Percentiles rank a stretch among this genome's conserved stretches.
Evolutionary conservation across 2,329 filamentous ascomycete species (phyloP).

Genomic region (Ceratocystiopsis sp.): DNA sequence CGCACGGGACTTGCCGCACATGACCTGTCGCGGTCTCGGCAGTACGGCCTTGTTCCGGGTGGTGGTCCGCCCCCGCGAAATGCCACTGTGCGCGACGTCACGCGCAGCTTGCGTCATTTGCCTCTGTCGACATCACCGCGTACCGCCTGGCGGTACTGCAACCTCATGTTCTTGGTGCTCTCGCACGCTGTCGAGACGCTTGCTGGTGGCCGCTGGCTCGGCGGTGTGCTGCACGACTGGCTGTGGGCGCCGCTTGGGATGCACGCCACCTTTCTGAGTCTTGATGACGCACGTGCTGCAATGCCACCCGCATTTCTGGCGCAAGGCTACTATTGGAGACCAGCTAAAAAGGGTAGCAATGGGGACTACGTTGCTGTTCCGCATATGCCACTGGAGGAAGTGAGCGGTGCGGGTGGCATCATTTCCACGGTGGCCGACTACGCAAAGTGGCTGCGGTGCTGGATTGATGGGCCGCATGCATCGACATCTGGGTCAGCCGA

Average conservation of each 20-base stretch:
- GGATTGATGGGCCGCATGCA: constrained; percentile 19
- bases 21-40: constrained; percentile 17
- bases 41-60: constrained; percentile 13
- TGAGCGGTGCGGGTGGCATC: constrained; percentile 23
- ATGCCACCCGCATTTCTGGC: constrained; percentile 19
- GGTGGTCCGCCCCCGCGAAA: constrained; percentile 15
- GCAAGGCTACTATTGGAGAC: constrained; percentile 20
- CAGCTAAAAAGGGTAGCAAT: neutral
- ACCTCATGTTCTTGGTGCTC: constrained; percentile 32
- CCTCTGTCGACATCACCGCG: constrained; percentile 22
- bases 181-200: constrained; percentile 28
- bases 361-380: constrained; percentile 13
- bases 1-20: constrained; percentile 30
- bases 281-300: constrained; percentile 15
- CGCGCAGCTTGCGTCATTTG: constrained; percentile 25
- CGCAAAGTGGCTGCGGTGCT: constrained; percentile 30
- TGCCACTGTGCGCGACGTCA: constrained; percentile 19
- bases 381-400: constrained; percentile 14
- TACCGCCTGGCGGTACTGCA: constrained; percentile 30
- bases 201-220: constrained; percentile 18
- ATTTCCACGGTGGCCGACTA: constrained; percentile 33
- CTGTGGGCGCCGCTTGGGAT: constrained; percentile 29
- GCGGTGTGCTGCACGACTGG: constrained; percentile 19
- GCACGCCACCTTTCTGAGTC: constrained; percentile 20
- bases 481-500: too few relatives aligned